Evolutionary conservation across 1,284 basidiomycete species (phyloP), one percentile per base, ranked within the genome.

Genomic region (Cryptococcus amylolentus): DNA sequence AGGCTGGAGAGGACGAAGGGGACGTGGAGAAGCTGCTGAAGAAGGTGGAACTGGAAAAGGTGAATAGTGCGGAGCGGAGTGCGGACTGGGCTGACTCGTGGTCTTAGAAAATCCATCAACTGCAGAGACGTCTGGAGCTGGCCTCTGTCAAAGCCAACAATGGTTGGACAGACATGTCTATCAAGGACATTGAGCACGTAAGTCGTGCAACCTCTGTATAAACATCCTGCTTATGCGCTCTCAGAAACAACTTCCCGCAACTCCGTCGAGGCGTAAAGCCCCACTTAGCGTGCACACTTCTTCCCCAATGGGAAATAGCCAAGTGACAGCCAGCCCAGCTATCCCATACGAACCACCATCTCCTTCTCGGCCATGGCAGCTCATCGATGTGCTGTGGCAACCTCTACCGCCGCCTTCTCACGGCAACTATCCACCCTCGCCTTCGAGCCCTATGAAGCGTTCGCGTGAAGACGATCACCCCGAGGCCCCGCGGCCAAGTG

Each of bases 31-130:
- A 63, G 27, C 71, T 76, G 54, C 46, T 71, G 49, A 67, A 65
- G 47, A 64, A 70, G 41, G 65, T 75, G 55, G 72, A 76, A 18
- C 68, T 75, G 64, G 74, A 76, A 50, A 73, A 75, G 70, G 73
- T 76, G 57, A 51, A 70, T 27, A 1, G 40, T 18, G 39, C 40
- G 28, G 27, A 49, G 27, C n/a, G 41, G 20, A 28, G 5, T 45
- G 5, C 16, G 45, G 42, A 16, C 5, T 47, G 27, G 27, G 18
- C 10, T 10, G 43, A 42, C 56, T 65, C 49, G 59, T 31, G 20
- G 5, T 27, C 27, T 8, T 47, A 74, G 75, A 73, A 69, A 65
- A 70, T 75, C 58, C 67, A 68, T 44, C 61, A 67, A 28, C 60
- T 77, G 27, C 75, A 77, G 56, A 72, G 74, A 57, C 57, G 75